Base-by-base conservation (phyloP, 2,329 filamentous ascomycete species). In the Fusarium subglutinans region DNA sequence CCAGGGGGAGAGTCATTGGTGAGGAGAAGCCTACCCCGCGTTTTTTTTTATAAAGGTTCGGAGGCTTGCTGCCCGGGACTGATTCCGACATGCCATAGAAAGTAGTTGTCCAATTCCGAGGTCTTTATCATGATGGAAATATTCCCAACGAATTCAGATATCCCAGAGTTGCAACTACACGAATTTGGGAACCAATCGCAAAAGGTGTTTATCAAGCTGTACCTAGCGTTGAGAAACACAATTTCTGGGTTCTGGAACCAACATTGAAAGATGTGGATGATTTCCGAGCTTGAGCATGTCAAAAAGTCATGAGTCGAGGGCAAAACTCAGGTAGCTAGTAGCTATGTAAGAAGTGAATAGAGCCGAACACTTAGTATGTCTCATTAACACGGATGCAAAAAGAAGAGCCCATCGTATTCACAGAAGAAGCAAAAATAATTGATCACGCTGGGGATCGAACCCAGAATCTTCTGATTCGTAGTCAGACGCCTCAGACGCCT, bases 391-490 rank as follows among this genome's bases (percentile, higher is more conserved):
- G 24, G 14, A 47, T 30, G 18, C n/a, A 37, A 53, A 53, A 22
- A 37, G 17, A 14, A 15, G 13, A 22, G 9, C 9, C 13, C 12
- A 2, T 35, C 6, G 14, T 35, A 5, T 22, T 26, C 7, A 22
- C 8, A 12, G 2, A 26, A 26, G 9, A 0, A 22, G 17, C 44
- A 47, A 47, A 22, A 47, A 15, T 24, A 24, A 24, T 24, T 71
- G 69, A 71, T 71, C 69, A 71, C 62, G 69, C 62, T 71, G 62
- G 69, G 69, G 69, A 71, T 71, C 69, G 69, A 71, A 71, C 69
- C 69, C 68, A 71, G 67, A 71, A 71, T 71, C 67, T 71, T 71
- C 69, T 71, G 69, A 71, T 71, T 71, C 69, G 69, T 71, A 71
- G 69, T 71, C 69, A 71, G 69, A 71, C 68, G 69, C 69, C 69